A percentile compares a stretch with the other conserved stretches of the same genome.
phyloP scores from a whole-genome alignment of 106 monocot genomes.

The Chionographis japonica region DNA sequence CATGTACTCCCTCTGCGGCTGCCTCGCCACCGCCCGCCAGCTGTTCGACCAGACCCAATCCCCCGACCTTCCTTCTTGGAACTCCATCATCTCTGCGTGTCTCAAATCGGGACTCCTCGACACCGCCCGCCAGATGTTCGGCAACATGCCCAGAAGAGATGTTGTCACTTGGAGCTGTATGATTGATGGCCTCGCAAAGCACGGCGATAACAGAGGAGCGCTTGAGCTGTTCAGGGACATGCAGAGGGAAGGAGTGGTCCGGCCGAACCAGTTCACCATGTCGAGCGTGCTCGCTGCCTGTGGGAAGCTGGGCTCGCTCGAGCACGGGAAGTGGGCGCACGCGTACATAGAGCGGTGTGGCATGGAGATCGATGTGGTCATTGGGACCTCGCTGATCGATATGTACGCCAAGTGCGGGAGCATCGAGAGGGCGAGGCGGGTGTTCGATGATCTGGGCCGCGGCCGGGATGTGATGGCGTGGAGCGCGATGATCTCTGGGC shows the following conservation, averaged over 20 bases:
- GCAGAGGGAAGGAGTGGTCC: background rate
- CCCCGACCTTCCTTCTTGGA: conserved; percentile 15
- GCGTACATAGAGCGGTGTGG: background rate
- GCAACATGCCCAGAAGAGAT: conserved; percentile 2
- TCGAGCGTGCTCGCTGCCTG: conserved; percentile 20
- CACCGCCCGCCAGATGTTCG: conserved; percentile 12
- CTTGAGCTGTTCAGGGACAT: conserved; percentile 14
- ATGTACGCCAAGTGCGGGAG: conserved; percentile 31
- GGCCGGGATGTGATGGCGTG: conserved; percentile 11
- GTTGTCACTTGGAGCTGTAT: conserved; percentile 24
- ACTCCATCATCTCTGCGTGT: conserved; percentile 5
- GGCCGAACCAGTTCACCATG: conserved; percentile 14
- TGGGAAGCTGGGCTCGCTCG: conserved; percentile 12
- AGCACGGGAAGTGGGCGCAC: conserved; percentile 23
- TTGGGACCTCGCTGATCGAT: conserved; percentile 18
- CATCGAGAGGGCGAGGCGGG: conserved; percentile 4
- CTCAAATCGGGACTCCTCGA: background rate
- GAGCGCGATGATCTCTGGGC: conserved; percentile 18
- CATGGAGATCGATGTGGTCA: background rate
- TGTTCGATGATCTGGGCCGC: conserved; percentile 4
- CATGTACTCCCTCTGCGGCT: conserved; percentile 8
- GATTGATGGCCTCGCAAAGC: conserved; percentile 12
- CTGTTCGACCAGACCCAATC: conserved; percentile 3
- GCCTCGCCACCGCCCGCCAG: background rate
- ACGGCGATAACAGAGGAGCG: conserved; percentile 3